A percentile compares a stretch with the other conserved stretches of the same genome.
These are phyloP conservation scores for Solanum bulbocastanum DNA, from an alignment of 257 asterid genomes.

Conservation along the genomic window DNA sequence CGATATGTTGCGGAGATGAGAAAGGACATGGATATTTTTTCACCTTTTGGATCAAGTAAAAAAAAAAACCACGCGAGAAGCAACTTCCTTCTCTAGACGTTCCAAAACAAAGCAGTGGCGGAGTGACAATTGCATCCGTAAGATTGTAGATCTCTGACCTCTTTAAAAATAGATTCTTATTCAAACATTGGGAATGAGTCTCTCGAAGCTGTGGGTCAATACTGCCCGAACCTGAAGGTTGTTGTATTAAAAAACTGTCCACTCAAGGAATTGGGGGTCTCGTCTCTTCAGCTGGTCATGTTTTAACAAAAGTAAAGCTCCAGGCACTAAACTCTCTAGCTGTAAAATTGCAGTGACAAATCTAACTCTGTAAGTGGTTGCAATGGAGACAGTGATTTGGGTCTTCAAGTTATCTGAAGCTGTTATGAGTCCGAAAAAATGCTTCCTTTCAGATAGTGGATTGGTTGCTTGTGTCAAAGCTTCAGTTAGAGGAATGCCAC, in stretches of 20 bases:
- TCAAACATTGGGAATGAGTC: slow-evolving; percentile 25
- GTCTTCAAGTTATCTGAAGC: slow-evolving; percentile 55
- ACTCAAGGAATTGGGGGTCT: slow-evolving; percentile 30
- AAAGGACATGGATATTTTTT: neutral
- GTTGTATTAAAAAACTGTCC: slow-evolving; percentile 52
- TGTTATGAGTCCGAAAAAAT: slow-evolving; percentile 33
- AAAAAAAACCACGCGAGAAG: neutral
- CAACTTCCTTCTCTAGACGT: neutral
- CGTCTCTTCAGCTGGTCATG: slow-evolving; percentile 54
- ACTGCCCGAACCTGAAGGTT: slow-evolving; percentile 31
- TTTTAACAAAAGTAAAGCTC: slow-evolving; percentile 48
- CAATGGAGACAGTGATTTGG: slow-evolving; percentile 54
- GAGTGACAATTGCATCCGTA: neutral
- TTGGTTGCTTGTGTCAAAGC: slow-evolving; percentile 16
- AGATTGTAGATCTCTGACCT: neutral
- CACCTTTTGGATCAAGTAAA: neutral
- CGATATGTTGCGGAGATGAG: neutral
- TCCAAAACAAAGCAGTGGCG: neutral
- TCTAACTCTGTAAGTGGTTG: slow-evolving; percentile 32
- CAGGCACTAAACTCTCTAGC: slow-evolving; percentile 25
- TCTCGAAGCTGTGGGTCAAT: neutral
- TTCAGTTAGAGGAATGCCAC: neutral
- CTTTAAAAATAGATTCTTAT: slow-evolving; percentile 48
- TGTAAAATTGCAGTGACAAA: slow-evolving; percentile 28
- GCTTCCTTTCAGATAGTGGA: slow-evolving; percentile 58